Conservation (phyloP, 1,284 basidiomycete species). For the Marasmius oreades region DNA sequence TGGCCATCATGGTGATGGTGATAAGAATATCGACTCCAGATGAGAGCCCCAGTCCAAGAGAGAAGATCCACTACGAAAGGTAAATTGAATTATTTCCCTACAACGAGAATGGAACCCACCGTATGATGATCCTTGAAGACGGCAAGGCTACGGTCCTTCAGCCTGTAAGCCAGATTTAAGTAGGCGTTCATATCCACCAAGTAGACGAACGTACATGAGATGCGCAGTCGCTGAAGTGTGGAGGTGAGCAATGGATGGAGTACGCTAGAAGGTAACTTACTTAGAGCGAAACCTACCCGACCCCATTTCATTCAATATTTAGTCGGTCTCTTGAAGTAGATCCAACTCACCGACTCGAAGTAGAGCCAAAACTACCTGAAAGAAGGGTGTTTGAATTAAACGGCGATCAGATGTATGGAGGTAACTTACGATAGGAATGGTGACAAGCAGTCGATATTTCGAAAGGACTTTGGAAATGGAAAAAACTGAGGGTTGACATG, state of each 20-base stretch:
- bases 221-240: background rate
- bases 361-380: background rate
- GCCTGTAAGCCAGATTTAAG: background rate
- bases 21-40: constrained; percentile 8
- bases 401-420: background rate
- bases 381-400: background rate
- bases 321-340: background rate
- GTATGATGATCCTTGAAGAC: background rate
- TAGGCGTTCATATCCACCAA: background rate
- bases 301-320: background rate
- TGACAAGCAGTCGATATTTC: background rate
- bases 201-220: background rate
- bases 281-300: background rate
- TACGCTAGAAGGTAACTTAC: background rate
- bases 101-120: background rate
- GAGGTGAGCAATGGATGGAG: background rate
- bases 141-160: background rate
- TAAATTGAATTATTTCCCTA: background rate
- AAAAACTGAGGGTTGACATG: too few species aligned
- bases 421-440: background rate
- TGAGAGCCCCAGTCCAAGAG: constrained; percentile 6
- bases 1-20: constrained; percentile 5
- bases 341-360: background rate
- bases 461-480: background rate
- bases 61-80: constrained; percentile 5